Percentiles rank a stretch among this genome's conserved stretches.
Evolutionary conservation across 2,329 filamentous ascomycete species (phyloP).

Genomic region (Aspergillus texensis): DNA sequence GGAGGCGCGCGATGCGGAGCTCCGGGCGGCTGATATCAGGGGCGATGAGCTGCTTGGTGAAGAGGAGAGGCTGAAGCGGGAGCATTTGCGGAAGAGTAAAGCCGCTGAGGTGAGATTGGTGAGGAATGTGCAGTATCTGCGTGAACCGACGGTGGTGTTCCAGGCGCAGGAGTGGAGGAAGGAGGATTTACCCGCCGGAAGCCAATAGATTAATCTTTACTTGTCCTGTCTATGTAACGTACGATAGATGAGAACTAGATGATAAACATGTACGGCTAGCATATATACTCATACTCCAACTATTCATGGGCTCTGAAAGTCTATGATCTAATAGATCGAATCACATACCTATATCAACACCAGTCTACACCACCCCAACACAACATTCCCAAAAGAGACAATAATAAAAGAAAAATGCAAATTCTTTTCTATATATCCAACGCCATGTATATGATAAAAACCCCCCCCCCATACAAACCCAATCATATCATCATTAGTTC

Average conservation of each 20-base stretch:
- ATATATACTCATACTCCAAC: neutral
- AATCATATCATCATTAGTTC: constrained; percentile 17
- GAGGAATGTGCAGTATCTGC: constrained; percentile 69
- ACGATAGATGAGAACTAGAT: neutral
- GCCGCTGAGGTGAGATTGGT: constrained; percentile 88
- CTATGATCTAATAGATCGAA: neutral
- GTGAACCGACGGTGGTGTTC: constrained; percentile 67
- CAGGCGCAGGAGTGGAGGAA: constrained; percentile 51
- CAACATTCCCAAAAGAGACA: neutral
- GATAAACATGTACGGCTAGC: neutral
- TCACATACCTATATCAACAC: neutral
- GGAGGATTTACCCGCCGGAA: constrained; percentile 28
- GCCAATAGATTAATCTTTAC: constrained; percentile 18
- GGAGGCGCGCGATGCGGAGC: constrained; percentile 65
- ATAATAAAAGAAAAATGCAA: neutral
- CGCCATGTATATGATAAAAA: neutral
- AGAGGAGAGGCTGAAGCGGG: constrained; percentile 55
- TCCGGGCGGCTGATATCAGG: constrained; percentile 45
- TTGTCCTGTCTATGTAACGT: neutral
- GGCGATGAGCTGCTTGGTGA: constrained; percentile 38
- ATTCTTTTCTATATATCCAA: constrained; percentile 6
- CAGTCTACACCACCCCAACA: neutral
- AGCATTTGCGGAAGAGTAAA: constrained; percentile 72
- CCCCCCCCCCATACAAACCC: neutral
- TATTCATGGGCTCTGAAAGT: no score